phyloP scores from a whole-genome alignment of 176 grass and related monocot species.

The Paspalum vaginatum region DNA sequence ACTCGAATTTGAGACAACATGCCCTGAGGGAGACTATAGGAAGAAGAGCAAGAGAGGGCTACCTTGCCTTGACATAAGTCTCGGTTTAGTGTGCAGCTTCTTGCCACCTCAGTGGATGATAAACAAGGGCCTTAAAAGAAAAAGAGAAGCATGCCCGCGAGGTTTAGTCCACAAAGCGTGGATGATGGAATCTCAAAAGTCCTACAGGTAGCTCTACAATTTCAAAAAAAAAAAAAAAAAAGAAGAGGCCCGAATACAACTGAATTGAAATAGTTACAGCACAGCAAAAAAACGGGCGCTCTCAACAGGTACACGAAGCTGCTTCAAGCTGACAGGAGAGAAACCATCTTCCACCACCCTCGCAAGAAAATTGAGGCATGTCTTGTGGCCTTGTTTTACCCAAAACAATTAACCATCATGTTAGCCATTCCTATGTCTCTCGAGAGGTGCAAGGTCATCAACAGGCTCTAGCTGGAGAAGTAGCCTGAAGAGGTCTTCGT shows the following conservation, averaged over 20 bases:
- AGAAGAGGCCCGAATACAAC: background rate
- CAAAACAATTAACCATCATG: background rate
- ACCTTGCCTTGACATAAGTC: background rate
- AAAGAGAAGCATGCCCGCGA: background rate
- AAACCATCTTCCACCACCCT: background rate
- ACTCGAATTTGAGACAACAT: background rate
- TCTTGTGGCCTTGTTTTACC: background rate
- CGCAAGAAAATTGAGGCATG: background rate
- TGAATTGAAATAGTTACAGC: no score
- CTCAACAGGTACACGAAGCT: no score
- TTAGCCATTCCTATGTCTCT: background rate
- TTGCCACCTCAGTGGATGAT: background rate
- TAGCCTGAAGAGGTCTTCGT: background rate
- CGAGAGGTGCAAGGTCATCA: background rate
- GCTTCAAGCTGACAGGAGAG: background rate
- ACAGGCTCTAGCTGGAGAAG: background rate
- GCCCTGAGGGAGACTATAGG: background rate
- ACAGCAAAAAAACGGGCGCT: background rate
- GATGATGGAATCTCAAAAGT: background rate
- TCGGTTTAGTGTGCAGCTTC: background rate
- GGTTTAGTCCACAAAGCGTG: background rate
- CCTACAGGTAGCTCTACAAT: background rate
- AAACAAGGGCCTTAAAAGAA: background rate
- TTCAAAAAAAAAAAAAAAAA: background rate
- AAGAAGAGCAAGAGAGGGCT: slow-evolving; percentile 14